Evolutionary conservation across 306 rosid genomes (phyloP).

Genomic region (Fagus crenata): DNA sequence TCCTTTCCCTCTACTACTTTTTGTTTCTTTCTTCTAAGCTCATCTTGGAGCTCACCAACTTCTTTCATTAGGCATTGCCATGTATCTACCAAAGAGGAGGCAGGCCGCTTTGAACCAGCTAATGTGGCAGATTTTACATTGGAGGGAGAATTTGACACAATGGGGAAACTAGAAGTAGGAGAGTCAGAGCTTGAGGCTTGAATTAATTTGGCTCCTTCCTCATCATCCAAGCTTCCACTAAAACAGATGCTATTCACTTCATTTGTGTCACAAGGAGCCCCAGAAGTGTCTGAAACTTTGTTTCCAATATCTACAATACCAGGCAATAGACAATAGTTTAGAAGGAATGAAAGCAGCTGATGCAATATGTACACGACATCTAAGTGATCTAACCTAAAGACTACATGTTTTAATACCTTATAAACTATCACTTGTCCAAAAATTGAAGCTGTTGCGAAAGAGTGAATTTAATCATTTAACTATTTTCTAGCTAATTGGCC

Average conservation of each 20-base stretch:
- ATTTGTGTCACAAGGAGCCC: conserved; percentile 28
- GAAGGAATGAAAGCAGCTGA: conserved; percentile 14
- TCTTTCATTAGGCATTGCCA: conserved; percentile 48
- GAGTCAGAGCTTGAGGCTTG: conserved; percentile 30
- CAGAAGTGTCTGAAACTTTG: conserved; percentile 40
- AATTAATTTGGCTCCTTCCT: conserved; percentile 31
- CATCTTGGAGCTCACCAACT: no score
- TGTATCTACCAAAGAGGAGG: conserved; percentile 80
- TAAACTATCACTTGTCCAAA: no score
- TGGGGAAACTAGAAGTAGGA: conserved; percentile 34
- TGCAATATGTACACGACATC: conserved; percentile 12
- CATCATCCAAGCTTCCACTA: conserved; percentile 33
- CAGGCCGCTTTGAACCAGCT: conserved; percentile 61
- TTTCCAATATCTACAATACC: conserved; percentile 44
- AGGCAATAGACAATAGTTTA: conserved; percentile 20
- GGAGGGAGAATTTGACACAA: conserved; percentile 41
- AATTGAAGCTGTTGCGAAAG: no score
- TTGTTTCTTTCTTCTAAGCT: no score
- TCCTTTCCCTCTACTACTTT: no score
- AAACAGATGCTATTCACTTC: conserved; percentile 33
- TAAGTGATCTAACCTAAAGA: no score
- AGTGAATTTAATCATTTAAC: no score
- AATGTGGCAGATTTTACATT: conserved; percentile 41
- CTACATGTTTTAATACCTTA: no score
- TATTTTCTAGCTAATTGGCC: no score